These are phyloP conservation scores for Alternaria postmessia DNA, from an alignment of 2,329 filamentous ascomycete genomes.

Conservation along the genomic window DNA sequence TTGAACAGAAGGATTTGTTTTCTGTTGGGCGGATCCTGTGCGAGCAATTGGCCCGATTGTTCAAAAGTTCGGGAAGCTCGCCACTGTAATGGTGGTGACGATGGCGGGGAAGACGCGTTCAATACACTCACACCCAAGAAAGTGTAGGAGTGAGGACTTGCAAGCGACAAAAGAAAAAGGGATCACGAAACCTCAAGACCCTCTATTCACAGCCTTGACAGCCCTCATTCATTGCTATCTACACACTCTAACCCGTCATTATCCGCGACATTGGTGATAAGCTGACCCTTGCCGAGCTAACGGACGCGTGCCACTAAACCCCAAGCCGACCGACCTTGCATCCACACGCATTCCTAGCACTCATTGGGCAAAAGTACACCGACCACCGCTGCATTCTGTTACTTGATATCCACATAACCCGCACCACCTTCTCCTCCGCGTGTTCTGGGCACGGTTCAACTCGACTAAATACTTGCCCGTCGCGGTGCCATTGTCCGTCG, in stretches of 20 bases:
- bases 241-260: constrained; percentile 20
- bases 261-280: constrained; percentile 26
- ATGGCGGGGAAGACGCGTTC: constrained; percentile 1
- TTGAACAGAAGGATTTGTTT: not conserved
- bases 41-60: constrained; percentile 2
- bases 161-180: constrained; percentile 8
- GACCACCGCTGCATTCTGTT: constrained; percentile 21
- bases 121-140: constrained; percentile 2
- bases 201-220: constrained; percentile 7
- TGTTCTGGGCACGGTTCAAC: constrained; percentile 4
- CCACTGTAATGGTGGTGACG: constrained; percentile 2
- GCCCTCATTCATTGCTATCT: constrained; percentile 7
- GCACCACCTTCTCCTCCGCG: constrained; percentile 18
- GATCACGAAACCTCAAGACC: constrained; percentile 10
- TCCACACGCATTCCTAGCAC: constrained; percentile 22
- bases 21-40: not conserved
- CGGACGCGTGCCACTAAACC: constrained; percentile 20
- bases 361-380: constrained; percentile 29
- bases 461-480: constrained; percentile 33
- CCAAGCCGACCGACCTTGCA: constrained; percentile 22
- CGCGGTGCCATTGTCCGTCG: constrained; percentile 62
- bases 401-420: constrained; percentile 23
- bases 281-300: constrained; percentile 15
- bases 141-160: not conserved
- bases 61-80: constrained; percentile 4